Evolutionary conservation across 768 basidiomycete species (phyloP).

Genomic region (Hemileccinum rubropunctum): DNA sequence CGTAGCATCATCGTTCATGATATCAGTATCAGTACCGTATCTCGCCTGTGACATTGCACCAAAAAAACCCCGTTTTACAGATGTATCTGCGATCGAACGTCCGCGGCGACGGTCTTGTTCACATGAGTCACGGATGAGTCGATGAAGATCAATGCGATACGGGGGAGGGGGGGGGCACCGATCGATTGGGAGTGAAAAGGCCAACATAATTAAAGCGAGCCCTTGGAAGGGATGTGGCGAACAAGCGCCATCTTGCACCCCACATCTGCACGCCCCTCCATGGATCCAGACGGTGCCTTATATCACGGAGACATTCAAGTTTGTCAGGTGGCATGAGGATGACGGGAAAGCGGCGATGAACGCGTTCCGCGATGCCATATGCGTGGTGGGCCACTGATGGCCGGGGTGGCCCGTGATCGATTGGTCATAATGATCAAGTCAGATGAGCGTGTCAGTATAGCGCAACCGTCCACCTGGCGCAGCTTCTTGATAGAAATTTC

Average conservation of each 20-base stretch:
- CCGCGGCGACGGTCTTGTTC: conserved; percentile 11
- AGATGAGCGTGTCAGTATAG: conserved; percentile 21
- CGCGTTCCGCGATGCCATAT: conserved; percentile 20
- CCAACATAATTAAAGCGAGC: neutral
- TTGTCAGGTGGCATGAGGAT: conserved; percentile 10
- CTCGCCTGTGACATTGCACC: neutral
- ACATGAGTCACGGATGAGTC: no score
- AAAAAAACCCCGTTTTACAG: no score
- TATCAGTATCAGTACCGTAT: neutral
- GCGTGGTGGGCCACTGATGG: conserved; percentile 6
- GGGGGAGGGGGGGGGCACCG: neutral
- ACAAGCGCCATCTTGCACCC: conserved; percentile 1
- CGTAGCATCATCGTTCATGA: neutral
- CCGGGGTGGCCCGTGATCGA: conserved; percentile 12
- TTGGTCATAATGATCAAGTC: conserved; percentile 21
- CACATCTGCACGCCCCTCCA: neutral
- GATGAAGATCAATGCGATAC: neutral
- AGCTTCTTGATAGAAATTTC: conserved; percentile 16
- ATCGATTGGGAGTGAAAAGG: neutral
- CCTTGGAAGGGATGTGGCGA: neutral
- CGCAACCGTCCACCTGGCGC: conserved; percentile 2
- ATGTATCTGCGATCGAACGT: conserved; percentile 1
- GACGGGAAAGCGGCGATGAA: conserved; percentile 25
- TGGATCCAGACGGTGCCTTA: conserved; percentile 1
- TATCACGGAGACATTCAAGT: conserved; percentile 11